These are phyloP conservation scores for Stachybotrys chartarum DNA, from an alignment of 2,329 filamentous ascomycete species.

Conservation along the genomic window DNA sequence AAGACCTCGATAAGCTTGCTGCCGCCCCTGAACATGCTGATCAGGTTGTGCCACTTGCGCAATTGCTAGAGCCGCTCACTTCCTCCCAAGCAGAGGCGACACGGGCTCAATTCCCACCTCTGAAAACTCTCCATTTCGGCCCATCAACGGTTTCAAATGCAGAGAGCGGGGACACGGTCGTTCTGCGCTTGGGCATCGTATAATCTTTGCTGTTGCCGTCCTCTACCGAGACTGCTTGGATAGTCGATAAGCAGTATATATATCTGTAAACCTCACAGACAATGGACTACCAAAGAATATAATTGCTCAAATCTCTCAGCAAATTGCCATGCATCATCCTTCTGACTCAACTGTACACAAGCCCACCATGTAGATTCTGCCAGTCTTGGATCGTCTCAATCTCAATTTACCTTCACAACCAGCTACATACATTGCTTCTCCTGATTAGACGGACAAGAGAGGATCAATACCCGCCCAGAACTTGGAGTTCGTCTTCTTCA, in stretches of 20 bases:
- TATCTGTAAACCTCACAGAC: too few relatives aligned
- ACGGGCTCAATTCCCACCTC: conserved; percentile 3
- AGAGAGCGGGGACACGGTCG: not conserved
- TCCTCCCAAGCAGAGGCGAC: not conserved
- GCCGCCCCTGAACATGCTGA: conserved; percentile 9
- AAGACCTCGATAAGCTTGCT: conserved; percentile 16
- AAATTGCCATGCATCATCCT: too few relatives aligned
- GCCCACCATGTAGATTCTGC: too few relatives aligned
- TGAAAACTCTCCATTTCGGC: conserved; percentile 14
- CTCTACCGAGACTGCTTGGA: too few relatives aligned
- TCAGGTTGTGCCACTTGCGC: conserved; percentile 15
- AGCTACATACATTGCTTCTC: not conserved
- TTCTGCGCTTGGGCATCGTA: not conserved
- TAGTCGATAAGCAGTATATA: too few relatives aligned
- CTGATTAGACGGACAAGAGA: not conserved
- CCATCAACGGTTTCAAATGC: not conserved
- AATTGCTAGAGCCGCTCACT: conserved; percentile 15
- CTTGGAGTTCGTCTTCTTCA: conserved; percentile 18
- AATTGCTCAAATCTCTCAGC: too few relatives aligned
- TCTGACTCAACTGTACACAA: too few relatives aligned
- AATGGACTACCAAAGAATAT: too few relatives aligned
- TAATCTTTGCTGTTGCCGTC: not conserved
- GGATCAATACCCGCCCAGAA: conserved; percentile 14
- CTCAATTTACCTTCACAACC: too few relatives aligned
- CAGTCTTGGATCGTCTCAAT: too few relatives aligned